phyloP scores from a whole-genome alignment of 73 alveolate genomes.

The Paramecium bursaria region DNA sequence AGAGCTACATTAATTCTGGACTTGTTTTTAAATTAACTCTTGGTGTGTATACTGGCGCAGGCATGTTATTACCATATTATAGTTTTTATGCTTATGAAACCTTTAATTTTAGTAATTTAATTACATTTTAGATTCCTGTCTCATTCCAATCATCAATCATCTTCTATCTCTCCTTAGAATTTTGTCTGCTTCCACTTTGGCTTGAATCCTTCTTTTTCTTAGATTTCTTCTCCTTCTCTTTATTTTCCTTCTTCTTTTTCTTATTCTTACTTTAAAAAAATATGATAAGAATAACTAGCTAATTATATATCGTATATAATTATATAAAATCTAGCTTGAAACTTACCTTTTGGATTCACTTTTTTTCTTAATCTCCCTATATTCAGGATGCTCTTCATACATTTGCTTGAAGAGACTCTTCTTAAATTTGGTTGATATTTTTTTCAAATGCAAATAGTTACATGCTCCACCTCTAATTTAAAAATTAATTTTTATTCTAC shows the following conservation, averaged over 20 bases:
- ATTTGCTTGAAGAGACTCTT: slow-evolving; percentile 92
- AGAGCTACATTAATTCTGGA: slow-evolving; percentile 40
- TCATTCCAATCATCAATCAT: slow-evolving; percentile 65
- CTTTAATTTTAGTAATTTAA: not conserved
- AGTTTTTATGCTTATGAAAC: slow-evolving; percentile 48
- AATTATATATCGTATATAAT: too few relatives aligned
- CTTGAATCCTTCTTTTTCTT: slow-evolving; percentile 26
- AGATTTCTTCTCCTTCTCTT: slow-evolving; percentile 40
- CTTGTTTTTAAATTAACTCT: slow-evolving; percentile 48
- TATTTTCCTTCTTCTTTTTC: slow-evolving; percentile 9
- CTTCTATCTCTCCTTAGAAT: slow-evolving; percentile 49
- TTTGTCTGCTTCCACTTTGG: slow-evolving; percentile 31
- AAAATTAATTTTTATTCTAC: slow-evolving; percentile 3
- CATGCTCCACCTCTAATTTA: slow-evolving; percentile 97
- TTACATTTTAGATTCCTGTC: slow-evolving; percentile 56
- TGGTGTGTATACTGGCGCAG: slow-evolving; percentile 62
- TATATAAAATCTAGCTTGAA: not conserved
- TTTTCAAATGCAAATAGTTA: slow-evolving; percentile 99
- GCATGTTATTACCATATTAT: slow-evolving; percentile 59
- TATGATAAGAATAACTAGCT: not conserved
- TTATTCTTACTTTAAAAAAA: not conserved
- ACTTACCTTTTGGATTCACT: slow-evolving; percentile 38
- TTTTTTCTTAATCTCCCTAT: slow-evolving; percentile 83
- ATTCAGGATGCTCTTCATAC: slow-evolving; percentile 99
- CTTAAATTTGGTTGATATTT: slow-evolving; percentile 89